Evolutionary conservation across 371 early-diverging fungal species (phyloP), one percentile per base, ranked within the genome.

Genomic region (Apophysomyces sp.): DNA sequence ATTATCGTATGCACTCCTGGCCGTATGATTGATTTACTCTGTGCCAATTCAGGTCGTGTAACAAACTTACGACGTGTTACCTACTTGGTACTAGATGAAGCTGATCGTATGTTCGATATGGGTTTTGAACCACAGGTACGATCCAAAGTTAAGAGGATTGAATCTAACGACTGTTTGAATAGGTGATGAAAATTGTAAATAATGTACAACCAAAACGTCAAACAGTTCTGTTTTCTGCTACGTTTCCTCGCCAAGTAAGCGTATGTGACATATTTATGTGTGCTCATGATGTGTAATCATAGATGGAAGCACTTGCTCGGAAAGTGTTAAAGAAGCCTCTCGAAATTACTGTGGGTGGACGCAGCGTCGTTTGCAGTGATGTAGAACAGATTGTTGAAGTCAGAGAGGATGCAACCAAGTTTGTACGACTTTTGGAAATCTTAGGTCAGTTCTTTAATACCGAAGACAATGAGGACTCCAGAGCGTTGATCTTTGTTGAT

Each of bases 1-100:
- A 94, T 99, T 67, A 87, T 99, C 59, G 96, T 99, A 34, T 97
- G 98, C 76, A 99, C 99, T 13, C 99, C 99, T 15, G 99, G 99
- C 4, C 90, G 99, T 63, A 89, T 99, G 90, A 99, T 99, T 72
- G 99, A 99, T 80, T 76, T 99, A 56, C 83, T 99, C 44, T 92
- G 94, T 75, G 97, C 98, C 52, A 97, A 97, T 76, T 88, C 92
- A 27, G 99, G 97, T 51, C 87, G 95, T 61, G 95, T 95, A n/a
- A 95, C 97, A 24, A 98, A 96, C 67, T 82, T 99, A 62, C 80
- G 80, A 52, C 86, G 98, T 32, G 94, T 96, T 55, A 98, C 98
- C 0, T 98, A 97, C 74, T 65, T 99, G 73, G 99, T 99, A 3
- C 87, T 99, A 53, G 99, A 99, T 80, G 99, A 99, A 83, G 96